Evolutionary conservation across 179 eudicot genomes (phyloP).

Genomic region (Beta macrorhiza): DNA sequence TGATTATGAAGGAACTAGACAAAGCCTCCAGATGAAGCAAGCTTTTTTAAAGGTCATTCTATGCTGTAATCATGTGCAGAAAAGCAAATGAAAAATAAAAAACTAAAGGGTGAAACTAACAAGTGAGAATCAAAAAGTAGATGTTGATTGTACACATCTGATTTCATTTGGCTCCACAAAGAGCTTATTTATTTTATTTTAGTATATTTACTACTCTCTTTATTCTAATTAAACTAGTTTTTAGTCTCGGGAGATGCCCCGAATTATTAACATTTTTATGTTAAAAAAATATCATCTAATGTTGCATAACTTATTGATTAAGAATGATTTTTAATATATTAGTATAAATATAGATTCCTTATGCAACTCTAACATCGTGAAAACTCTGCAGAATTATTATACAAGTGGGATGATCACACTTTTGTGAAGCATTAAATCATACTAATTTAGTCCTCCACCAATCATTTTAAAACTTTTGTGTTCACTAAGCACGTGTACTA

Average conservation of each 20-base stretch:
- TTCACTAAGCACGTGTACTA: constrained; percentile 8
- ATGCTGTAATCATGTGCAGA: constrained; percentile 52
- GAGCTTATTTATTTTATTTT: background rate
- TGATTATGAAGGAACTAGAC: constrained; percentile 32
- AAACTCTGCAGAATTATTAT: constrained; percentile 3
- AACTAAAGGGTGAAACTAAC: background rate
- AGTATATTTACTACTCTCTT: too few relatives aligned
- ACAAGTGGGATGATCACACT: background rate
- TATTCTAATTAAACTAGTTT: too few relatives aligned
- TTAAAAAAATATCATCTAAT: too few relatives aligned
- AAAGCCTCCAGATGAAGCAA: constrained; percentile 58
- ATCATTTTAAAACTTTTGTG: background rate
- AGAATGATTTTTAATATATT: too few relatives aligned
- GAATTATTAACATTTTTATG: too few relatives aligned
- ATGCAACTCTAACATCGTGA: constrained; percentile 21
- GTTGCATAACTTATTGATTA: too few relatives aligned
- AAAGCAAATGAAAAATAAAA: constrained; percentile 4
- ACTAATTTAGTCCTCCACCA: constrained; percentile 2
- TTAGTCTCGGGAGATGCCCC: too few relatives aligned
- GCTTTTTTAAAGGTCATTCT: constrained; percentile 37
- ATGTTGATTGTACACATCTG: background rate
- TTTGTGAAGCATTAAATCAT: constrained; percentile 4
- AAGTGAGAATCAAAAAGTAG: too few relatives aligned
- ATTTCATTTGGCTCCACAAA: background rate
- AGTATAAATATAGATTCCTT: background rate